Evolutionary conservation across 2,329 filamentous ascomycete species (phyloP).

Genomic region (Botrytis paeoniae): DNA sequence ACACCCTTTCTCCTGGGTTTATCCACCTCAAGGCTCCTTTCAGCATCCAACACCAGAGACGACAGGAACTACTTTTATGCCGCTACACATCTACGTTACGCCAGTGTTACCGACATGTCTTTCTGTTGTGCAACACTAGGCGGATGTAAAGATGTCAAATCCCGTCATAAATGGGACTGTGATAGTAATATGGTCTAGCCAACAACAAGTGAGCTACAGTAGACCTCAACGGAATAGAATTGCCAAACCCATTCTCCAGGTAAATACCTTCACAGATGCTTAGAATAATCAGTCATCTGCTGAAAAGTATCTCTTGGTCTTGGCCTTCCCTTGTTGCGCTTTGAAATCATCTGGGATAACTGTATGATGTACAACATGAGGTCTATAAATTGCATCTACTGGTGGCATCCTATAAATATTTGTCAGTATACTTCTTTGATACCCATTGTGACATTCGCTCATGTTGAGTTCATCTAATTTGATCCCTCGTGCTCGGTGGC

Average conservation of each 20-base stretch:
- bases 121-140: background rate
- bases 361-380: constrained; percentile 91
- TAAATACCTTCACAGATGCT: background rate
- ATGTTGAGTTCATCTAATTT: background rate
- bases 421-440: constrained; percentile 1
- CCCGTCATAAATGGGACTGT: background rate
- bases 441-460: background rate
- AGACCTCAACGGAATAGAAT: background rate
- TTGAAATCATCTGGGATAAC: constrained; percentile 67
- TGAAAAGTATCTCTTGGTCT: constrained; percentile 70
- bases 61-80: background rate
- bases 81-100: background rate
- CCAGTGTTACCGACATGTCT: background rate
- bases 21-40: background rate
- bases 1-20: background rate
- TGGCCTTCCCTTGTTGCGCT: constrained; percentile 62
- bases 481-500: background rate
- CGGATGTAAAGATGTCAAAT: background rate
- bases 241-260: background rate
- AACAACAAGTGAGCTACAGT: no score
- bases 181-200: background rate
- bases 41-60: background rate
- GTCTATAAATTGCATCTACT: constrained; percentile 84
- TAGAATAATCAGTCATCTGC: constrained; percentile 47
- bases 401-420: constrained; percentile 63